A percentile compares a stretch with the other conserved stretches of the same genome.
phyloP scores from a whole-genome alignment of 2,329 filamentous ascomycete species.

The Talaromyces marneffei region DNA sequence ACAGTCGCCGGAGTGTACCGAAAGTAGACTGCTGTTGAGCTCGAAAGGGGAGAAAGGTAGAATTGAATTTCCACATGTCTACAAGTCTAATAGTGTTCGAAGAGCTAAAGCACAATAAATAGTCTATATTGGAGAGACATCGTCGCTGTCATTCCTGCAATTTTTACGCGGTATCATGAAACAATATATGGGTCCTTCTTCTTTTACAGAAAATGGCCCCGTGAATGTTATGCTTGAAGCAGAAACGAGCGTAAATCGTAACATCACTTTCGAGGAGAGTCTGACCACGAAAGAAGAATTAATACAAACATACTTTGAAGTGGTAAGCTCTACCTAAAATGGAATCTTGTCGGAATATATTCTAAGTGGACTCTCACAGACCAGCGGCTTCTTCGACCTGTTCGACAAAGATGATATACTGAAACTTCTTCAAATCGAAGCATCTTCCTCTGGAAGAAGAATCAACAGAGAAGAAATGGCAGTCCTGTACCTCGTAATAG shows the following conservation, averaged over 20 bases:
- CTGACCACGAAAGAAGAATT: conserved; percentile 29
- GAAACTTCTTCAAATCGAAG: conserved; percentile 9
- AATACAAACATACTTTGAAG: conserved; percentile 27
- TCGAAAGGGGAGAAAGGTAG: conserved; percentile 14
- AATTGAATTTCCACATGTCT: background rate
- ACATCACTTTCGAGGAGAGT: conserved; percentile 30
- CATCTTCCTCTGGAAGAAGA: conserved; percentile 15
- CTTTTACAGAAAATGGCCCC: conserved; percentile 48
- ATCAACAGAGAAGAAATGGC: conserved; percentile 21
- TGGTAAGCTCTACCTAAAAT: conserved; percentile 17
- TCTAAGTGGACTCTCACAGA: conserved; percentile 21
- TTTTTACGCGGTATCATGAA: conserved; percentile 44
- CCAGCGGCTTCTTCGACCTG: conserved; percentile 38
- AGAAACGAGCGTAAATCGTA: conserved; percentile 32
- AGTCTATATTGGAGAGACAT: conserved; percentile 39
- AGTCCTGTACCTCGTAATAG: conserved; percentile 40
- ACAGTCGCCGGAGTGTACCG: conserved; percentile 9
- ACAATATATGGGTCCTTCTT: conserved; percentile 50
- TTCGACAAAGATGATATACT: conserved; percentile 27
- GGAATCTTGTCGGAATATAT: background rate
- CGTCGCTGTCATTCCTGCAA: conserved; percentile 53
- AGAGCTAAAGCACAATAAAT: conserved; percentile 8
- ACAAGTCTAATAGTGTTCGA: background rate
- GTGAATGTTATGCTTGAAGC: conserved; percentile 52
- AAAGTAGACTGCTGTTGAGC: conserved; percentile 12